These are phyloP conservation scores for Eucalyptus cloeziana DNA, from an alignment of 345 rosid genomes.

Conservation along the genomic window DNA sequence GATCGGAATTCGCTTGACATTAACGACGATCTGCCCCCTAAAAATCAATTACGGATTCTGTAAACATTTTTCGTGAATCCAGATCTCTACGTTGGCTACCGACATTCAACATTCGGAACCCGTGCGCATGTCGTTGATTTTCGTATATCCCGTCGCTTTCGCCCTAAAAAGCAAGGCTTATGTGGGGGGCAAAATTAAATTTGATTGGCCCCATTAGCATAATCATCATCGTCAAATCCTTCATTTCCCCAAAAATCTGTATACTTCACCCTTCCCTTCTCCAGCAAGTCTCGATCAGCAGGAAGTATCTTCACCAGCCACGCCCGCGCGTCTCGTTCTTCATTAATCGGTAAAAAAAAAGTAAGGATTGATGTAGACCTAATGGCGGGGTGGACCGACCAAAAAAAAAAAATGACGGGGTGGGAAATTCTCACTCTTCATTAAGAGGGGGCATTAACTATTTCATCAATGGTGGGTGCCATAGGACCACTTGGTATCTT, in stretches of 20 bases:
- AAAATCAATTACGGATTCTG: fast-evolving
- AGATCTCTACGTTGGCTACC: neutral
- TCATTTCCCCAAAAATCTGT: neutral
- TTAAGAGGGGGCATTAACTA: neutral
- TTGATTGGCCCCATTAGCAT: neutral
- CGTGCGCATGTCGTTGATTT: neutral
- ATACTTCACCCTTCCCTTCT: neutral
- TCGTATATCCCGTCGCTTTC: fast-evolving
- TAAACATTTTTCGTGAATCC: fast-evolving
- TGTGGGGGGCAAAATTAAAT: neutral
- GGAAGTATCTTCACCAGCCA: neutral
- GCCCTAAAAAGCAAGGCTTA: neutral
- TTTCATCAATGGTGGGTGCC: neutral
- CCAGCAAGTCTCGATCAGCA: neutral
- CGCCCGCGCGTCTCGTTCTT: neutral
- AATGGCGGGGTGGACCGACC: too few species aligned
- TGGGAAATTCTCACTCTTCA: neutral
- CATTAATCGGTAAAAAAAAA: neutral
- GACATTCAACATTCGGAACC: fast-evolving
- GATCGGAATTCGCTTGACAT: neutral
- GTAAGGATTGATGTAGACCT: neutral
- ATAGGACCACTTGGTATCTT: neutral
- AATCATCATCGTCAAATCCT: neutral
- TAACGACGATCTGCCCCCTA: fast-evolving
- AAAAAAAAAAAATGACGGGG: too few species aligned